Evolutionary conservation across 345 rosid species (phyloP), one percentile per base, ranked within the genome.

Genomic region (Anastatica hierochuntica): DNA sequence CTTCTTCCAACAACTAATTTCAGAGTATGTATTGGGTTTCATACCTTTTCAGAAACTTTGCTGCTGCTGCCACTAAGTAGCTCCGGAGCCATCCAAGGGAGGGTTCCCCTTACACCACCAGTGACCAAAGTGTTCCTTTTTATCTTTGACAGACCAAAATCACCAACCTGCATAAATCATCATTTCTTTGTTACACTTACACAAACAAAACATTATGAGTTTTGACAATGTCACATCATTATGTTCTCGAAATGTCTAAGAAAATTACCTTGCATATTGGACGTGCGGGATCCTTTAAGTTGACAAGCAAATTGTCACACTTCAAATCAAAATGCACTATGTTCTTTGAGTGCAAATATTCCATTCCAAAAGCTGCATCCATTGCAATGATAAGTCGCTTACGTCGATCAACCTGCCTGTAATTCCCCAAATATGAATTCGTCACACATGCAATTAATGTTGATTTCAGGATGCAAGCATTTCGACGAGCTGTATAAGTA

Each of bases 281-380:
- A 46, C 94, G 79, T 10, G 62, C 77, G 29, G 95, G 72, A 76
- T 94, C 99, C 76, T 94, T 94, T 73, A 94, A 80, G 82, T 94
- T 94, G 63, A 94, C 95, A 29, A 94, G 95, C 74, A 94, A 68
- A 71, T 94, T 88, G 79, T 85, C 95, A 59, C 99, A 94, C 66
- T 94, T 94, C 72, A 94, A 74, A 80, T 94, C 97, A 67, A 94
- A 94, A 82, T 94, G 99, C 47, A 94, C 95, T 52, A 94, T 85
- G 66, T 80, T 88, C 79, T 94, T 94, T 36, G 97, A 88, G 62
- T 94, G 97, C 67, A 85, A 66, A 85, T 88, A 94, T 56, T 94
- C 97, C 99, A 94, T 94, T 50, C 99, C 99, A 66, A 94, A 88
- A 36, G 97, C 99, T 45, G 97, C 99, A 75, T 94, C 99, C 97